Conservation (phyloP, 1,284 basidiomycete genomes). For the Apiotrichum laibachii region DNA sequence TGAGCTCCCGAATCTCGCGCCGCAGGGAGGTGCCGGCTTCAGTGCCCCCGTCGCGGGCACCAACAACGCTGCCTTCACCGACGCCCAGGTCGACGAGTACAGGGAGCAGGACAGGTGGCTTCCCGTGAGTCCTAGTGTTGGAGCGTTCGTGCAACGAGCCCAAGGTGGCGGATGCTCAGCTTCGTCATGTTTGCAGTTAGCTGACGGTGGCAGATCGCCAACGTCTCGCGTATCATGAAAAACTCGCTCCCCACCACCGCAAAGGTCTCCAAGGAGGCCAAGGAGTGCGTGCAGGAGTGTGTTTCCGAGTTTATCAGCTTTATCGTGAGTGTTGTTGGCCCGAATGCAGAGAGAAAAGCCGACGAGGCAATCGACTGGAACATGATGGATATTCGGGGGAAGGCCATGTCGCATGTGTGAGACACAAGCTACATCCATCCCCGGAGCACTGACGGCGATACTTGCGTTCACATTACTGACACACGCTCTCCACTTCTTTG, state of each 20-base stretch:
- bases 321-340: conserved; percentile 56
- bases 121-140: conserved; percentile 60
- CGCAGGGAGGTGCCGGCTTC: conserved; percentile 6
- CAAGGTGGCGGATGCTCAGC: not conserved
- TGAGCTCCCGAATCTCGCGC: conserved; percentile 13
- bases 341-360: not conserved
- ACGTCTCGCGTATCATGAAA: conserved; percentile 95
- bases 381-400: not conserved
- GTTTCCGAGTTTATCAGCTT: conserved; percentile 95
- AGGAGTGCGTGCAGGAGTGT: conserved; percentile 94
- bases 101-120: conserved; percentile 87
- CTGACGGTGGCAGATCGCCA: conserved; percentile 68
- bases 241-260: conserved; percentile 80
- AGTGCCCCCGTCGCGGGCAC: conserved; percentile 12
- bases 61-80: conserved; percentile 60
- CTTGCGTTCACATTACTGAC: too few species aligned
- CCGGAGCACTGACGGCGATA: too few species aligned
- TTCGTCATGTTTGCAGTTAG: too few species aligned
- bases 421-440: too few species aligned
- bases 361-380: not conserved
- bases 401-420: too few species aligned
- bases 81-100: conserved; percentile 86
- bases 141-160: not conserved
- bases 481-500: too few species aligned
- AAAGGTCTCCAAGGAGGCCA: conserved; percentile 95